Conservation (phyloP, 2,329 filamentous ascomycete species). For the Drechslerella coelobrocha region DNA sequence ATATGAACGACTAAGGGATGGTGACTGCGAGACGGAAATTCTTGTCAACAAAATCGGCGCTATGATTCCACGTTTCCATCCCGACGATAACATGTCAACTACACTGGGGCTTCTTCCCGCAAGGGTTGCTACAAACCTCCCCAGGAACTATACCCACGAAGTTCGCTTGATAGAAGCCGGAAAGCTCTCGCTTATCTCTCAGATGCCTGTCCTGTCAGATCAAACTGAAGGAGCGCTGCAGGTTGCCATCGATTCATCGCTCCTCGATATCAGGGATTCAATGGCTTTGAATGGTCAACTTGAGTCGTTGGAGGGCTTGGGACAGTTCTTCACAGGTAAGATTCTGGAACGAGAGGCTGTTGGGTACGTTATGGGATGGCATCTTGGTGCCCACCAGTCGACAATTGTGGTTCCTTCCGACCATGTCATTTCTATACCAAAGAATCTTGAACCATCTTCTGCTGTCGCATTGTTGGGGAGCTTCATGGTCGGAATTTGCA, state of each 20-base stretch:
- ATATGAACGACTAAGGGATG: constrained; percentile 33
- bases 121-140: constrained; percentile 4
- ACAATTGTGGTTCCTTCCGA: neutral
- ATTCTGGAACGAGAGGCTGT: neutral
- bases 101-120: constrained; percentile 43
- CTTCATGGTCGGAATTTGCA: constrained; percentile 16
- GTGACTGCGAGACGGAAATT: constrained; percentile 44
- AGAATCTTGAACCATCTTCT: neutral
- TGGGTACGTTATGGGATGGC: constrained; percentile 18
- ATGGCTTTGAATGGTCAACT: constrained; percentile 18
- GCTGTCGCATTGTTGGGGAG: constrained; percentile 1
- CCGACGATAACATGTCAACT: constrained; percentile 52
- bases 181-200: constrained; percentile 39
- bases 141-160: constrained; percentile 38
- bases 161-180: constrained; percentile 22
- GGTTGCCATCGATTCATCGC: constrained; percentile 9
- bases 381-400: constrained; percentile 21
- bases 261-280: constrained; percentile 16
- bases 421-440: neutral
- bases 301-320: constrained; percentile 15
- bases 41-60: constrained; percentile 14
- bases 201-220: neutral
- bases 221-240: neutral
- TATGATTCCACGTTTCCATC: constrained; percentile 50
- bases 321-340: constrained; percentile 19